These are phyloP conservation scores for Lentinula raphanica DNA, from an alignment of 768 basidiomycete species.

Conservation along the genomic window DNA sequence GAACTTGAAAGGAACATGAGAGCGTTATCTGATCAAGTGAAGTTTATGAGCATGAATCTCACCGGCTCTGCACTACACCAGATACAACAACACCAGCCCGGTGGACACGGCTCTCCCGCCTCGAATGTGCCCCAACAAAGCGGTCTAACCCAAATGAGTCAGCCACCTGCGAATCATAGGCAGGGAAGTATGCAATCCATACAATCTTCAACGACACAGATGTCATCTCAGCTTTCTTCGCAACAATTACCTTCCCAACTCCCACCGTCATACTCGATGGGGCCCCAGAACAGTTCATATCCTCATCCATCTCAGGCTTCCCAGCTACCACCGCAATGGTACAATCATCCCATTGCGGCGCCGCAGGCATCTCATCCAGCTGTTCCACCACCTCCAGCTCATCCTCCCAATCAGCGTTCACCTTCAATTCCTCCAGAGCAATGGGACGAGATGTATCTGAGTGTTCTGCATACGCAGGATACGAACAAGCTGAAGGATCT, in stretches of 20 bases:
- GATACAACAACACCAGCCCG: slow-evolving; percentile 34
- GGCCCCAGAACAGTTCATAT: slow-evolving; percentile 22
- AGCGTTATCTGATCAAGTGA: slow-evolving; percentile 74
- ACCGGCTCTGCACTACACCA: slow-evolving; percentile 33
- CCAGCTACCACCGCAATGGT: slow-evolving; percentile 50
- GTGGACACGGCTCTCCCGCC: slow-evolving; percentile 37
- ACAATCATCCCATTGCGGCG: slow-evolving; percentile 60
- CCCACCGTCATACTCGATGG: background rate
- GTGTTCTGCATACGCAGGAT: slow-evolving; percentile 73
- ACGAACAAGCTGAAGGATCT: slow-evolving; percentile 68
- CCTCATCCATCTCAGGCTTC: slow-evolving; percentile 25
- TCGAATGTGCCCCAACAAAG: slow-evolving; percentile 28
- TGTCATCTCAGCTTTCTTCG: background rate
- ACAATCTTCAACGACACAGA: slow-evolving; percentile 1
- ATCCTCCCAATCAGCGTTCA: slow-evolving; percentile 38
- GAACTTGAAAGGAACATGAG: slow-evolving; percentile 79
- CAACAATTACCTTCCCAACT: background rate
- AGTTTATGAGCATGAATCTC: slow-evolving; percentile 63
- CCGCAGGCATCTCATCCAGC: slow-evolving; percentile 81
- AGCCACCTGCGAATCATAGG: slow-evolving; percentile 38
- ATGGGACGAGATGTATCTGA: slow-evolving; percentile 82
- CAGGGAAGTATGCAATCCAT: slow-evolving; percentile 33
- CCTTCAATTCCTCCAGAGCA: slow-evolving; percentile 62
- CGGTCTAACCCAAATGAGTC: slow-evolving; percentile 24
- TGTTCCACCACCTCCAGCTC: slow-evolving; percentile 52